phyloP scores from a whole-genome alignment of 2,329 filamentous ascomycete genomes.

The Achaetomium macrosporum region DNA sequence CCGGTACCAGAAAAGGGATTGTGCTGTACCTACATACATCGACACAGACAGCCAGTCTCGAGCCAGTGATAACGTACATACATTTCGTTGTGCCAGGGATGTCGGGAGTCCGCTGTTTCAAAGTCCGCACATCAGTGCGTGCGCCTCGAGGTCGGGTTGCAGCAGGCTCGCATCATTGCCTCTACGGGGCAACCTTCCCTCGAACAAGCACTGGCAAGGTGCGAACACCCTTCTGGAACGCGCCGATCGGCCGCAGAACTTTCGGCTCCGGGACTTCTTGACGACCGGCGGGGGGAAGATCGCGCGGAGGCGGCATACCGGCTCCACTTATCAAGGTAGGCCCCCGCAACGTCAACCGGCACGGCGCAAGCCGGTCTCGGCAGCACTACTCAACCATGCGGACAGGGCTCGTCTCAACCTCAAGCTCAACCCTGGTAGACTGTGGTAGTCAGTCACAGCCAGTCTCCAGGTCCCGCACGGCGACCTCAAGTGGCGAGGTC shows the following conservation, averaged over 20 bases:
- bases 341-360: no score
- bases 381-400: conserved; percentile 1
- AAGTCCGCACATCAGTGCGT: conserved; percentile 18
- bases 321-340: no score
- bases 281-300: background rate
- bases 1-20: no score
- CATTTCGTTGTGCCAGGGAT: background rate
- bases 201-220: conserved; percentile 10
- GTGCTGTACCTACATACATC: no score
- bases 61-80: no score
- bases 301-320: background rate
- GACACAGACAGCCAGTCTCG: no score
- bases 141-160: conserved; percentile 3
- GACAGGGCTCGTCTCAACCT: conserved; percentile 3
- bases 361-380: no score
- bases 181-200: conserved; percentile 12
- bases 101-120: conserved; percentile 18
- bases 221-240: conserved; percentile 2
- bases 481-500: conserved; percentile 1
- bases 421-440: conserved; percentile 1
- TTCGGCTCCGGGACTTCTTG: conserved; percentile 8
- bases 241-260: conserved; percentile 9
- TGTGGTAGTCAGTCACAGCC: no score
- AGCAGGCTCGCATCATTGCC: conserved; percentile 17
- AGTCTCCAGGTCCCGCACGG: background rate